Evolutionary conservation across 2,329 filamentous ascomycete genomes (phyloP).

Genomic region (Curvularia sp.): DNA sequence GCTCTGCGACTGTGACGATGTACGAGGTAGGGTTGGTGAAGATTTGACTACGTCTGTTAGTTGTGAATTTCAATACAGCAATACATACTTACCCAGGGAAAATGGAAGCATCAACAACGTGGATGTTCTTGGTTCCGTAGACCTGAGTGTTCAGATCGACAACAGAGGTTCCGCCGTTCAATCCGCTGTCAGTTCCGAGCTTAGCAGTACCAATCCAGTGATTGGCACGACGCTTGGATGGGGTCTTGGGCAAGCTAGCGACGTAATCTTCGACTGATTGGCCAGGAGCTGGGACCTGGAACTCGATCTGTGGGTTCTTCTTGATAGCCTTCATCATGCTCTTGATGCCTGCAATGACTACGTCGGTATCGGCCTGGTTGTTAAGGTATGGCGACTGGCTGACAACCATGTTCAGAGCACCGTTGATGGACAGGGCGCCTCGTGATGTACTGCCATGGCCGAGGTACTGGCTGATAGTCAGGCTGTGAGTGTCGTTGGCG

Average conservation of each 20-base stretch:
- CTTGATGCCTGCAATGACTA: constrained; percentile 70
- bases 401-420: constrained; percentile 64
- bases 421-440: constrained; percentile 67
- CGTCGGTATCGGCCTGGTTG: constrained; percentile 64
- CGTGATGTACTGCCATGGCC: constrained; percentile 68
- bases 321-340: constrained; percentile 63
- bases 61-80: background rate
- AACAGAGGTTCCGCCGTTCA: constrained; percentile 54
- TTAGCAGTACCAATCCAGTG: constrained; percentile 65
- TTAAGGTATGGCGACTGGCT: constrained; percentile 66
- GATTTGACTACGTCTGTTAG: constrained; percentile 39
- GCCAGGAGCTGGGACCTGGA: constrained; percentile 60
- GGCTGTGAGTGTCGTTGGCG: constrained; percentile 47
- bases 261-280: constrained; percentile 65
- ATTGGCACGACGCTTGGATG: constrained; percentile 52
- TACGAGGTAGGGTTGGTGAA: constrained; percentile 50
- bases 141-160: constrained; percentile 60
- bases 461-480: constrained; percentile 63
- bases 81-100: constrained; percentile 50
- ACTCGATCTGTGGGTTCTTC: constrained; percentile 63
- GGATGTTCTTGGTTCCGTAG: constrained; percentile 55
- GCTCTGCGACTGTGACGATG: constrained; percentile 47
- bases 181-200: constrained; percentile 55
- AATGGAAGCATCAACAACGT: constrained; percentile 57
- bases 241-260: constrained; percentile 52